Percentiles rank a stretch among this genome's conserved stretches.
phyloP scores from a whole-genome alignment of 345 rosid species.

The Salix arbutifolia region DNA sequence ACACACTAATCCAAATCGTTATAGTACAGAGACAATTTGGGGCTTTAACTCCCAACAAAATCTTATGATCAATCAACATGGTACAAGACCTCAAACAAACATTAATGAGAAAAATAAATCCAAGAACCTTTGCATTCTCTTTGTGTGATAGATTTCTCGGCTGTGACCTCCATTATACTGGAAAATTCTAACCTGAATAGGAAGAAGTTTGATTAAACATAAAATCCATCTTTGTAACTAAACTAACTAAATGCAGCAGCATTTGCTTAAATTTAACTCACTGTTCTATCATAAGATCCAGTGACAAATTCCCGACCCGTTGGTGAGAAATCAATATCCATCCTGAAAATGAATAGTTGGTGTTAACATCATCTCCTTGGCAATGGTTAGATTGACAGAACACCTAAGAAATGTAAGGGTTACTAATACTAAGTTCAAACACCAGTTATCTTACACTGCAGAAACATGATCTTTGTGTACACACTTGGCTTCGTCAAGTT shows the following conservation, averaged over 20 bases:
- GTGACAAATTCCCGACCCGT: slow-evolving; percentile 98
- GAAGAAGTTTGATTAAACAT: slow-evolving; percentile 1
- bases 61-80: background rate
- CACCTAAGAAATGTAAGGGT: background rate
- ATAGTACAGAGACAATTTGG: too few relatives aligned
- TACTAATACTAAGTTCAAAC: background rate
- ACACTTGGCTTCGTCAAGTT: slow-evolving; percentile 77
- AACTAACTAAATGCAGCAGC: background rate
- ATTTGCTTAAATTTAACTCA: slow-evolving; percentile 26
- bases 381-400: background rate
- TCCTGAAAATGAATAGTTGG: slow-evolving; percentile 36
- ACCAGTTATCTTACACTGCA: slow-evolving; percentile 70
- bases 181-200: slow-evolving; percentile 75
- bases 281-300: slow-evolving; percentile 96
- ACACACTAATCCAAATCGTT: too few relatives aligned
- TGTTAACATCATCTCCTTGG: slow-evolving; percentile 1
- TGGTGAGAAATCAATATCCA: slow-evolving; percentile 97
- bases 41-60: background rate
- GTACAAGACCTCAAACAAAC: background rate
- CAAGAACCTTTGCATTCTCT: slow-evolving; percentile 93
- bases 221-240: background rate
- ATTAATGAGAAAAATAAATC: background rate
- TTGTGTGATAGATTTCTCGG: slow-evolving; percentile 86
- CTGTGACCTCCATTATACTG: slow-evolving; percentile 87
- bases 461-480: slow-evolving; percentile 98